Conservation (phyloP, 1,139 yeast species). For the Eremothecium cymbalariae region DNA sequence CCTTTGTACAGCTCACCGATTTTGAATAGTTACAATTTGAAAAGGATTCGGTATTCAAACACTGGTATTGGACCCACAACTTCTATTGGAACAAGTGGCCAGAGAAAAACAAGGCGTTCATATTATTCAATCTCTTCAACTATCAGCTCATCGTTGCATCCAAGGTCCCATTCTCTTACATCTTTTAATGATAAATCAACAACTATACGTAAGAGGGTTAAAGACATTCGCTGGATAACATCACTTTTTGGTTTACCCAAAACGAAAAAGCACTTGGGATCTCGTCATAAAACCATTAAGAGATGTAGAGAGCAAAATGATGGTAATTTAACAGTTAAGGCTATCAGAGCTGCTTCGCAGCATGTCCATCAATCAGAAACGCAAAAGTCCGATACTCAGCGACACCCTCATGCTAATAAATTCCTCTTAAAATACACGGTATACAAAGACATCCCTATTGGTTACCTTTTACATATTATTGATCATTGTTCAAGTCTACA, state of each 20-base stretch:
- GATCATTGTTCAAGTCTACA: conserved; percentile 50
- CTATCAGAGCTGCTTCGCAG: conserved; percentile 8
- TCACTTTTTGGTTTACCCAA: not conserved
- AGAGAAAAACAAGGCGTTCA: conserved; percentile 37
- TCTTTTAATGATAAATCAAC: too few species aligned
- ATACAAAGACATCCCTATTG: conserved; percentile 61
- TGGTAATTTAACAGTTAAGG: not conserved
- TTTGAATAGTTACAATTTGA: conserved; percentile 27
- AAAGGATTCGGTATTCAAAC: conserved; percentile 2
- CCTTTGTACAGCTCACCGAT: conserved; percentile 47
- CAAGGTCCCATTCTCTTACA: too few species aligned
- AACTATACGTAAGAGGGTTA: not conserved
- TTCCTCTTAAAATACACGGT: conserved; percentile 49
- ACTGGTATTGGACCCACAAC: conserved; percentile 24
- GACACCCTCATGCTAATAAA: conserved; percentile 59
- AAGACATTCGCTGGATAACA: not conserved
- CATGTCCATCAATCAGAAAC: conserved; percentile 32
- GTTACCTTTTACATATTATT: conserved; percentile 53
- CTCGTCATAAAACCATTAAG: not conserved
- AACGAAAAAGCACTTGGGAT: not conserved
- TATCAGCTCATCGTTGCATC: not conserved
- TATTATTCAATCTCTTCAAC: conserved; percentile 35
- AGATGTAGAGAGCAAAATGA: too few species aligned
- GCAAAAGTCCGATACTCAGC: too few species aligned
- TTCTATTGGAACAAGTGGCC: conserved; percentile 57